These are phyloP conservation scores for Scedosporium aurantiacum DNA, from an alignment of 2,329 filamentous ascomycete species.

Conservation along the genomic window DNA sequence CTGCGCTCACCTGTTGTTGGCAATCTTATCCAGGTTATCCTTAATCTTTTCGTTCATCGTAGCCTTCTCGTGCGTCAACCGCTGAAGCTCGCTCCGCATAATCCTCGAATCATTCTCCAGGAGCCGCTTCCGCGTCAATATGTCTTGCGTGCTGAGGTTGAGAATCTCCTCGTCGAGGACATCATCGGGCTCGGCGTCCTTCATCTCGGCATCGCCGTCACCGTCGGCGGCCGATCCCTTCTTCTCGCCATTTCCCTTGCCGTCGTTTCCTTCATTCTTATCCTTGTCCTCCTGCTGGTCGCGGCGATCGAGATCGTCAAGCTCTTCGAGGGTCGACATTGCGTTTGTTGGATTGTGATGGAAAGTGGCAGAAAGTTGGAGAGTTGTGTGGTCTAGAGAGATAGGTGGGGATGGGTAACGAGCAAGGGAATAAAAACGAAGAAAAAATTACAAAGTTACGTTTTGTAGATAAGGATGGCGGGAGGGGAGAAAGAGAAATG, in stretches of 20 bases:
- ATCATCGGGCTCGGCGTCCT: conserved; percentile 65
- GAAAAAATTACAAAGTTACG: not conserved
- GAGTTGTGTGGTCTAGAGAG: not conserved
- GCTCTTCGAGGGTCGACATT: conserved; percentile 88
- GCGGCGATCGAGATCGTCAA: conserved; percentile 77
- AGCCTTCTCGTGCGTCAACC: conserved; percentile 87
- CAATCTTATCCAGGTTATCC: conserved; percentile 97
- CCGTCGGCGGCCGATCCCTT: conserved; percentile 39
- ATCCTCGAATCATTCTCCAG: conserved; percentile 96
- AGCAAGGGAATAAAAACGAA: not conserved
- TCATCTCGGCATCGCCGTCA: conserved; percentile 80
- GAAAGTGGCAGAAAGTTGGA: not conserved
- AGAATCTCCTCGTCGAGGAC: conserved; percentile 90
- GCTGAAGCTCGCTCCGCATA: conserved; percentile 95
- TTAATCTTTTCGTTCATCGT: conserved; percentile 99
- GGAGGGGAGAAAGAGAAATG: not conserved
- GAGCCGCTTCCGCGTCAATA: conserved; percentile 78
- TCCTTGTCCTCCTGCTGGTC: conserved; percentile 53
- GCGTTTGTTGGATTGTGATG: conserved; percentile 21
- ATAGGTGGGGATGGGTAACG: not conserved
- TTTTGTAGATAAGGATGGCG: not conserved
- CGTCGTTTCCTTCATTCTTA: conserved; percentile 19
- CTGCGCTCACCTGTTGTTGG: conserved; percentile 76
- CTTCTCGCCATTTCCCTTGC: conserved; percentile 20
- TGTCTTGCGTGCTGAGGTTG: conserved; percentile 85